Conservation (phyloP, 257 asterid species). For the Linaria vulgaris region DNA sequence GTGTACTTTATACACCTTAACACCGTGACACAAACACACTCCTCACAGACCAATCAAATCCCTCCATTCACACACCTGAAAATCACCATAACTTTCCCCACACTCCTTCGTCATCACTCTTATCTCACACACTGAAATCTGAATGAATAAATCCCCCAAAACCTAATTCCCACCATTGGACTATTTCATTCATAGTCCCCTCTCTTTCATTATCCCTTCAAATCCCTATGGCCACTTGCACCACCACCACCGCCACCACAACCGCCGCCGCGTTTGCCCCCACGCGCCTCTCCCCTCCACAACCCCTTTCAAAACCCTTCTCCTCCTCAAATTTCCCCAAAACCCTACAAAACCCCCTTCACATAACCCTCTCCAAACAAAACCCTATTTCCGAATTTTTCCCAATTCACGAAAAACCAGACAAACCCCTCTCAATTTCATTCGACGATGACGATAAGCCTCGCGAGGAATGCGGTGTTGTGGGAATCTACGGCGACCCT, state of each 20-base stretch:
- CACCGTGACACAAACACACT: background rate
- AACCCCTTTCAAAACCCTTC: conserved; percentile 21
- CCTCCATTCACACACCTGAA: background rate
- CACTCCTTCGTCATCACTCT: background rate
- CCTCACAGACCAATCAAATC: conserved; percentile 14
- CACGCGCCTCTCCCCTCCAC: conserved; percentile 24
- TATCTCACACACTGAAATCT: too few species aligned
- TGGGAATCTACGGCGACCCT: conserved; percentile 88
- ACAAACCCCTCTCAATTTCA: background rate
- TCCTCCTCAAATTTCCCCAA: conserved; percentile 5
- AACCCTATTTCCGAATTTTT: conserved; percentile 51
- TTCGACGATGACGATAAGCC: conserved; percentile 56
- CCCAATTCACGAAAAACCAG: conserved; percentile 18
- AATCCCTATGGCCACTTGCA: background rate
- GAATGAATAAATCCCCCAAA: conserved; percentile 23
- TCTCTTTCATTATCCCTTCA: background rate
- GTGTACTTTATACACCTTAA: background rate
- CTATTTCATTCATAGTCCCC: conserved; percentile 45
- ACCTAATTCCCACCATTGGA: conserved; percentile 43
- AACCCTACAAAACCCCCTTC: conserved; percentile 33
- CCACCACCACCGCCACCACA: conserved; percentile 17
- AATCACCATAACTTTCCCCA: conserved; percentile 6
- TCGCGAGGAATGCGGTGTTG: conserved; percentile 92
- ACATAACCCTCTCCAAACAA: conserved; percentile 42
- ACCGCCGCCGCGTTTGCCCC: conserved; percentile 27